Conservation (phyloP, 2,329 filamentous ascomycete species). For the Truncatella angustata region DNA sequence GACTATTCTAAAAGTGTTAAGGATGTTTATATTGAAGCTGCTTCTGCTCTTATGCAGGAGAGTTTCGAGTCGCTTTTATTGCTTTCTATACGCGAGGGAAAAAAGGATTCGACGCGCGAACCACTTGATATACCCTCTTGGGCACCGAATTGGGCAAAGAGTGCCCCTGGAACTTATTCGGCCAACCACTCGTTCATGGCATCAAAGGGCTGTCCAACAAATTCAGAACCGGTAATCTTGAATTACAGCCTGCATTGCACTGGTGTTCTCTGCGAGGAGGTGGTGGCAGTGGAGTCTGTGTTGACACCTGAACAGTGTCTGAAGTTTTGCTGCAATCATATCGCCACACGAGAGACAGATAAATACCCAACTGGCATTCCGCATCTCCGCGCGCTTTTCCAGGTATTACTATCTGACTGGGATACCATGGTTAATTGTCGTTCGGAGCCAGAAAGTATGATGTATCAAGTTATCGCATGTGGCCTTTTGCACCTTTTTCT, state of each 20-base stretch:
- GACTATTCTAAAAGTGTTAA: conserved; percentile 4
- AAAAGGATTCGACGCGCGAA: background rate
- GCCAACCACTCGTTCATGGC: background rate
- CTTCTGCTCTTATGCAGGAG: background rate
- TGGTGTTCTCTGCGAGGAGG: background rate
- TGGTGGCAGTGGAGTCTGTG: background rate
- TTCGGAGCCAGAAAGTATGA: conserved; percentile 1
- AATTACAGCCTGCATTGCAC: background rate
- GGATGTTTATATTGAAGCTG: conserved; percentile 1
- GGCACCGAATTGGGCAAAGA: background rate
- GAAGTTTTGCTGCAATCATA: conserved; percentile 1
- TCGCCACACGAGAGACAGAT: background rate
- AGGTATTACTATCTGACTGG: background rate
- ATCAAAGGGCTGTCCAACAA: background rate
- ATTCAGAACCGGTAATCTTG: background rate
- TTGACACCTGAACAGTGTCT: background rate
- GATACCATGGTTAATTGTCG: conserved; percentile 1
- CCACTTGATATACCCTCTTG: background rate
- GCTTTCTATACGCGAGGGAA: background rate
- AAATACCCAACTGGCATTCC: conserved; percentile 1
- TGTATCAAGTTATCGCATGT: background rate
- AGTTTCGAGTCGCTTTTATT: background rate
- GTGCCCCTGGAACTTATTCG: background rate
- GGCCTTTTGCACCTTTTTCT: conserved; percentile 1
- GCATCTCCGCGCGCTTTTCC: background rate